These are phyloP conservation scores for Periglandula ipomoeae DNA, from an alignment of 2,329 filamentous ascomycete genomes.

Conservation along the genomic window DNA sequence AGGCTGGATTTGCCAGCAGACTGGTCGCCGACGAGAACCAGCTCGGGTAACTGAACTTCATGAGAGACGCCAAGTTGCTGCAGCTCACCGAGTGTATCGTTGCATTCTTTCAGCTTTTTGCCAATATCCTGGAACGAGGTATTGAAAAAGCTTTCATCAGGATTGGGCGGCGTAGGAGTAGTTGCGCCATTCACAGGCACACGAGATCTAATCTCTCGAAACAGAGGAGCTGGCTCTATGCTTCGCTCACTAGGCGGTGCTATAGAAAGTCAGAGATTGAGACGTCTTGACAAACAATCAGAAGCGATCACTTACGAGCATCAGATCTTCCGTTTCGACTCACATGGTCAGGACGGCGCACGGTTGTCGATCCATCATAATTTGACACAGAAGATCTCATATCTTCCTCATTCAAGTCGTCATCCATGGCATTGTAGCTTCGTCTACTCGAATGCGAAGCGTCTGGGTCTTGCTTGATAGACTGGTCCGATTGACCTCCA, in stretches of 20 bases:
- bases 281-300: background rate
- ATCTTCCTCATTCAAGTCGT: background rate
- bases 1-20: conserved; percentile 70
- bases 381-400: conserved; percentile 8
- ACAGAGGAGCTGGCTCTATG: conserved; percentile 26
- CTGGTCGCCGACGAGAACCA: conserved; percentile 79
- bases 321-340: conserved; percentile 24
- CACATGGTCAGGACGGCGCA: conserved; percentile 13
- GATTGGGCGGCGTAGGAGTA: too few relatives aligned
- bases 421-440: background rate
- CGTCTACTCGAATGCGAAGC: background rate
- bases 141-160: conserved; percentile 31
- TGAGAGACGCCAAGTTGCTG: conserved; percentile 65
- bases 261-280: conserved; percentile 12
- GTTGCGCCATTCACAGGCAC: conserved; percentile 16
- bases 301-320: conserved; percentile 24
- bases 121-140: conserved; percentile 46
- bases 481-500: background rate
- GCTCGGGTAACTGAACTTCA: conserved; percentile 62
- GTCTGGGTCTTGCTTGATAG: conserved; percentile 20
- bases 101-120: conserved; percentile 53
- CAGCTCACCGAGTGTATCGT: conserved; percentile 58
- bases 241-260: conserved; percentile 28
- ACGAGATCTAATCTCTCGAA: conserved; percentile 27
- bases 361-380: conserved; percentile 12